Evolutionary conservation across 1,139 yeast genomes (phyloP).

Genomic region (Candida sp.): DNA sequence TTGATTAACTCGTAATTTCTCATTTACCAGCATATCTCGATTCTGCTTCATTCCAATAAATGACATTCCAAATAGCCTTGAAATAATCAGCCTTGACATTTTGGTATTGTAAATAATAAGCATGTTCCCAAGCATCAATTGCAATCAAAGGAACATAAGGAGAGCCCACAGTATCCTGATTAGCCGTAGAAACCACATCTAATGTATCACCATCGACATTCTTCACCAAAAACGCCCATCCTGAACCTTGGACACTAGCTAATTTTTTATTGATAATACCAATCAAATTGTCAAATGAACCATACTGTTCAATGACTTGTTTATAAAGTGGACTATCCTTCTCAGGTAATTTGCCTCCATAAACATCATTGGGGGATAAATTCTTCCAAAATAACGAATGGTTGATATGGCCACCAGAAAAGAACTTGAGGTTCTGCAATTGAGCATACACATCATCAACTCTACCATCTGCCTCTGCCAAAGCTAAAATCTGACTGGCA

Average conservation of each 20-base stretch:
- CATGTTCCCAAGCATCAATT: conserved; percentile 52
- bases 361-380: conserved; percentile 63
- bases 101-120: conserved; percentile 48
- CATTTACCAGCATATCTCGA: no score
- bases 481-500: conserved; percentile 75
- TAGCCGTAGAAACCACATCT: conserved; percentile 41
- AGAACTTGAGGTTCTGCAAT: conserved; percentile 83
- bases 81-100: conserved; percentile 46
- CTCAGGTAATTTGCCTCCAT: conserved; percentile 40
- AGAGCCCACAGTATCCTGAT: conserved; percentile 45
- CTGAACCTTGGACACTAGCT: conserved; percentile 87
- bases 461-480: conserved; percentile 65
- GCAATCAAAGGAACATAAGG: conserved; percentile 43
- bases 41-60: conserved; percentile 48
- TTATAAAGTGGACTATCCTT: conserved; percentile 28
- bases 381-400: conserved; percentile 90
- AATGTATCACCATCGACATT: conserved; percentile 36
- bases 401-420: conserved; percentile 93
- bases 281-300: conserved; percentile 74
- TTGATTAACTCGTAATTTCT: no score
- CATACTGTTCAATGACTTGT: conserved; percentile 53
- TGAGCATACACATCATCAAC: conserved; percentile 66
- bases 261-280: conserved; percentile 68
- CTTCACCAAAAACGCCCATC: conserved; percentile 48
- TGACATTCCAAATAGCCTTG: conserved; percentile 47